These are phyloP conservation scores for Hyphopichia buzzinii DNA, from an alignment of 1,139 yeast species.

Conservation along the genomic window DNA sequence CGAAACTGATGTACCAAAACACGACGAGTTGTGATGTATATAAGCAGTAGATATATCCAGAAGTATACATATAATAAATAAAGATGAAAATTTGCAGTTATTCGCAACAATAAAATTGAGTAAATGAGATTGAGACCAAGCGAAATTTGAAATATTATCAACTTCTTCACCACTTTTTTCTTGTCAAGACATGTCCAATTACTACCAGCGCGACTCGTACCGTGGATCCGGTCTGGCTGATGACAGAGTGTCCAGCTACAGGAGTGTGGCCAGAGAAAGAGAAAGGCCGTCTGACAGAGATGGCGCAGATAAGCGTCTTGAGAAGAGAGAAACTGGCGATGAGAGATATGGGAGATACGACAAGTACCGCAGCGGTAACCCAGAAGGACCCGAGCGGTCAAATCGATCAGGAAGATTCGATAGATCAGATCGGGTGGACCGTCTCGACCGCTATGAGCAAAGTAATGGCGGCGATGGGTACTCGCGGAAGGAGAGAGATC, in stretches of 20 bases:
- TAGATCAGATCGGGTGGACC: too few species aligned
- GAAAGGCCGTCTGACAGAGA: constrained; percentile 2
- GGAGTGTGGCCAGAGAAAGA: constrained; percentile 3
- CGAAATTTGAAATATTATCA: too few species aligned
- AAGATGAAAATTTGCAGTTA: too few species aligned
- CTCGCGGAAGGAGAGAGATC: neutral
- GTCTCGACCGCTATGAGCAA: too few species aligned
- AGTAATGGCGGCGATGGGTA: neutral
- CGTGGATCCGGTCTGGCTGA: neutral
- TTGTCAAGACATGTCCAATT: neutral
- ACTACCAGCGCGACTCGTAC: constrained; percentile 1
- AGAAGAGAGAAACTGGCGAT: neutral
- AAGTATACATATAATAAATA: too few species aligned
- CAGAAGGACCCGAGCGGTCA: neutral
- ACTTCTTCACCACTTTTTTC: too few species aligned
- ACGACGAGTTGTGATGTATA: constrained; percentile 4
- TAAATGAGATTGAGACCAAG: too few species aligned
- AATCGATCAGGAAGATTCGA: too few species aligned
- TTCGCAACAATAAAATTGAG: too few species aligned
- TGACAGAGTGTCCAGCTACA: neutral
- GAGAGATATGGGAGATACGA: constrained; percentile 1
- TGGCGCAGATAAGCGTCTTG: constrained; percentile 2
- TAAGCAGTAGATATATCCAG: too few species aligned
- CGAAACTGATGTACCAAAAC: neutral
- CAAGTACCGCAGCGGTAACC: neutral